Conservation (phyloP, 768 basidiomycete species). For the Xanthoconium stramineum region DNA sequence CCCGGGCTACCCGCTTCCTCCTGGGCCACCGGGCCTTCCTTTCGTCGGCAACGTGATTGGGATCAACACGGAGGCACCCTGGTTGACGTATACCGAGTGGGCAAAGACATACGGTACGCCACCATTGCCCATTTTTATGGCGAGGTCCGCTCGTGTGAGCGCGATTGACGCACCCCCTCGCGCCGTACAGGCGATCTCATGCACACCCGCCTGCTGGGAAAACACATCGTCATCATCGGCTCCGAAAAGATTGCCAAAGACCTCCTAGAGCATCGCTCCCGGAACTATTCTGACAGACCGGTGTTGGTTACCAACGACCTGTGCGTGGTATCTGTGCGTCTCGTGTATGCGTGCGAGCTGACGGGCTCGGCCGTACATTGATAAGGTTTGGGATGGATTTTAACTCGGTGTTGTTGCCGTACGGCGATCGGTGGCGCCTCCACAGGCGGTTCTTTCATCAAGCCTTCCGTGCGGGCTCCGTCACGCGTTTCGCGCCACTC, state of each 20-base stretch:
- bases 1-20: constrained; percentile 23
- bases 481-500: constrained; percentile 24
- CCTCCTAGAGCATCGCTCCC: constrained; percentile 44
- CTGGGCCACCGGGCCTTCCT: constrained; percentile 35
- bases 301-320: constrained; percentile 11
- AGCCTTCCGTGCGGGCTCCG: constrained; percentile 13
- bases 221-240: constrained; percentile 44
- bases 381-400: constrained; percentile 14
- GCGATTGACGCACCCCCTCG: neutral
- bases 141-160: neutral
- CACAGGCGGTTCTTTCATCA: constrained; percentile 26
- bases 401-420: constrained; percentile 21
- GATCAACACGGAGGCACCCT: constrained; percentile 31
- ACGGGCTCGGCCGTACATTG: neutral
- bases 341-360: neutral
- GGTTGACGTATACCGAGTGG: constrained; percentile 39
- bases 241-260: constrained; percentile 40
- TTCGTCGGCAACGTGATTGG: constrained; percentile 38
- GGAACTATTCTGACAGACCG: constrained; percentile 52
- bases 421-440: constrained; percentile 31
- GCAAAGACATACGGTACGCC: constrained; percentile 30
- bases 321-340: neutral
- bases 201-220: constrained; percentile 44
- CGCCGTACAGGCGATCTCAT: constrained; percentile 38
- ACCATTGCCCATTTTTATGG: neutral